Base-by-base conservation (phyloP, 208 protist genomes). In the Leishmania aethiopica region DNA sequence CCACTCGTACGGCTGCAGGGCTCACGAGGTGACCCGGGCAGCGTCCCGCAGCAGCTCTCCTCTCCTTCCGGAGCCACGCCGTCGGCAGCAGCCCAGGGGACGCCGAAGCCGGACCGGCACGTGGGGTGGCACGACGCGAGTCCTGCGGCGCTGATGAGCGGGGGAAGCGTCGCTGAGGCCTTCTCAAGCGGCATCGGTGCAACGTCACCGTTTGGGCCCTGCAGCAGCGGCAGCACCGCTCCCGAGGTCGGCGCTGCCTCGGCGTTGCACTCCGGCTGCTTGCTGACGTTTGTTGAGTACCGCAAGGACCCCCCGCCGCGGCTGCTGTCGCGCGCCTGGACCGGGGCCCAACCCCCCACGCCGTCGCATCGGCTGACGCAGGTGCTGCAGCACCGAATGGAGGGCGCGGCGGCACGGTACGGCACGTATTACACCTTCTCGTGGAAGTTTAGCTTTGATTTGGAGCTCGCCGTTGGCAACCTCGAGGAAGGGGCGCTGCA, bases 381-480 rank as follows among this genome's bases (percentile, higher is more conserved):
- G 60, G 88, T 86, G 69, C 84, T 85, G 35, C 74, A 89, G 32
- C 80, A 87, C 72, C 73, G 75, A 80, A 72, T 88, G 57, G 75
- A 83, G 10, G 79, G 75, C 19, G 55, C 75, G 6, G 69, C 84
- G 25, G 79, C 84, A 13, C 87, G 81, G 51, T 86, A 89, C 77
- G 82, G 84, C 45, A 78, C 80, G 3, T 89, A 79, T 84, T 92
- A 87, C 79, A 91, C 84, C 81, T 91, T 93, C 76, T 94, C 92
- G 42, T 97, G 94, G 94, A 96, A 97, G 88, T 96, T 96, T 75
- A 92, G 89, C 83, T 85, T 82, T 49, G 86, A 93, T 51, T 78
- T 92, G 37, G 90, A 96, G 87, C 69, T 97, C 35, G 89, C 84
- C 19, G 76, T 97, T 19, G 84, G 89, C 75, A 95, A 96, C 78